Conservation (phyloP, 139 green algal species). For the Chlamydomonas urium region DNA sequence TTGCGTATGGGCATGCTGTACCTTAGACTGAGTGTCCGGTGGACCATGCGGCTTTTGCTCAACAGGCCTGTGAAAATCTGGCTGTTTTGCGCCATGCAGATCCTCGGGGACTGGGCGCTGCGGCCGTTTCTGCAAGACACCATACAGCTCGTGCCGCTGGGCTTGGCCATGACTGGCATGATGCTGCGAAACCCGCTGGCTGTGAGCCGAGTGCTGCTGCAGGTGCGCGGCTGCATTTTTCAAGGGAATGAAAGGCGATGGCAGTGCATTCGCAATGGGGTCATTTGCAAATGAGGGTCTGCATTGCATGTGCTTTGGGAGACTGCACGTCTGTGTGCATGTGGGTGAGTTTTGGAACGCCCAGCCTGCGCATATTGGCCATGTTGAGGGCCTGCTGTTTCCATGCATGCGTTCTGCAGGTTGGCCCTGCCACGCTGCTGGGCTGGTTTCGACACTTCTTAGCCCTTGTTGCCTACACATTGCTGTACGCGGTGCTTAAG, state of each 20-base stretch:
- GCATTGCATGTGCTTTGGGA: not conserved
- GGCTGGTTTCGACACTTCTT: slow-evolving; percentile 52
- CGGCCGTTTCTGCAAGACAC: slow-evolving; percentile 1
- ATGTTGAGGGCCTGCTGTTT: not conserved
- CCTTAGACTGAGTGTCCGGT: no score
- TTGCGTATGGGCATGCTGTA: no score
- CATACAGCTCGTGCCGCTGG: slow-evolving; percentile 43
- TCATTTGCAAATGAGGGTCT: not conserved
- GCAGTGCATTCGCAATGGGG: not conserved
- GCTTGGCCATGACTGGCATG: slow-evolving; percentile 47
- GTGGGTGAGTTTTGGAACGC: no score
- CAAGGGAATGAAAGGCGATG: not conserved
- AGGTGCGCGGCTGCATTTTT: slow-evolving; percentile 20
- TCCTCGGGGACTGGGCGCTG: not conserved
- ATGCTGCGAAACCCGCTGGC: slow-evolving; percentile 37
- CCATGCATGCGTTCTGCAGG: slow-evolving; percentile 19
- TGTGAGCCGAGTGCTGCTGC: slow-evolving; percentile 35
- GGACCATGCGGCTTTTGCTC: no score
- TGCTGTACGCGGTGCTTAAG: slow-evolving; percentile 19
- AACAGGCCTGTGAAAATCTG: no score
- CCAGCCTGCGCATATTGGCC: not conserved
- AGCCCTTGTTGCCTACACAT: slow-evolving; percentile 35
- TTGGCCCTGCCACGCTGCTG: slow-evolving; percentile 28
- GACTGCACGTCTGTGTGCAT: not conserved
- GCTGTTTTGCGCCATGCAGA: not conserved